Conservation (phyloP, 306 rosid genomes). For the Cucumis cinereus region DNA sequence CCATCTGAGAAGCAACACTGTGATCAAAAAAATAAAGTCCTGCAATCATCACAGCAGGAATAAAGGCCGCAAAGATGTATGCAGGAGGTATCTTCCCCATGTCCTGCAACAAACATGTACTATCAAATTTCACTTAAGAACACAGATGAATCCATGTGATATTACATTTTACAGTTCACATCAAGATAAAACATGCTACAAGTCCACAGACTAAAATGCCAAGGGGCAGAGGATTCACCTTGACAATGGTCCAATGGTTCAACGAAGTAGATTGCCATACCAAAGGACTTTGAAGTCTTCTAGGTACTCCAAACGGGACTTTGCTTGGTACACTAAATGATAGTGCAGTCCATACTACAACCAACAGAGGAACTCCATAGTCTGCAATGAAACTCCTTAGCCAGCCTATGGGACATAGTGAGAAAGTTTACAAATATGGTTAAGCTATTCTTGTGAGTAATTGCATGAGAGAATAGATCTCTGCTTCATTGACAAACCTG, state of each 20-base stretch:
- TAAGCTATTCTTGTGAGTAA: not conserved
- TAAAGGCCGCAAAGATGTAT: slow-evolving; percentile 52
- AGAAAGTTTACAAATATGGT: not conserved
- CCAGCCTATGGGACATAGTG: slow-evolving; percentile 31
- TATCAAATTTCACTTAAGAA: slow-evolving; percentile 3
- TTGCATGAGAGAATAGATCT: not conserved
- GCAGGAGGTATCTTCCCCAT: slow-evolving; percentile 58
- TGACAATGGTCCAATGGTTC: slow-evolving; percentile 65
- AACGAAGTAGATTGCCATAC: slow-evolving; percentile 67
- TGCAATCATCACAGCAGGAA: slow-evolving; percentile 75
- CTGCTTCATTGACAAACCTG: slow-evolving; percentile 38
- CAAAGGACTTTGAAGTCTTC: slow-evolving; percentile 62
- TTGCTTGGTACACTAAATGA: slow-evolving; percentile 47
- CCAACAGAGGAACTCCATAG: slow-evolving; percentile 82
- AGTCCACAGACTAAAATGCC: not conserved
- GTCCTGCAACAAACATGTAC: slow-evolving; percentile 37
- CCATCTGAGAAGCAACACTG: slow-evolving; percentile 79
- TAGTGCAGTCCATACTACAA: slow-evolving; percentile 56
- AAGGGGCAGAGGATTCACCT: slow-evolving; percentile 26
- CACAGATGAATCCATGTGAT: not conserved
- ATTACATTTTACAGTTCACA: not conserved
- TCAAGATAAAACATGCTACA: not conserved
- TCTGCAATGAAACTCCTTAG: slow-evolving; percentile 65
- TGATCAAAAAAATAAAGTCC: slow-evolving; percentile 92
- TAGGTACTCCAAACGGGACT: slow-evolving; percentile 66